Evolutionary conservation across 257 asterid genomes (phyloP), one percentile per base, ranked within the genome.

Genomic region (Fraxinus americana): DNA sequence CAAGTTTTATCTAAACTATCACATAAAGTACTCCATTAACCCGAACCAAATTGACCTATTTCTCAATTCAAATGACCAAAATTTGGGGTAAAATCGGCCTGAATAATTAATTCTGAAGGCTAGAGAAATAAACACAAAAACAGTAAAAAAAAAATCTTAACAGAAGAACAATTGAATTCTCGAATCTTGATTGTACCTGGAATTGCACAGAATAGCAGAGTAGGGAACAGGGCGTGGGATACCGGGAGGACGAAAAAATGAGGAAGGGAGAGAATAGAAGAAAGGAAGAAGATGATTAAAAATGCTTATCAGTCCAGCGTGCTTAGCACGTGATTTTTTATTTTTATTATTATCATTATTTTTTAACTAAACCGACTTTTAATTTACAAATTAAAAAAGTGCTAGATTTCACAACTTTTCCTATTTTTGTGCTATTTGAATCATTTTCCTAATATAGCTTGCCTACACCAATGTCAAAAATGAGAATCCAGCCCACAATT

Each of bases 271-370:
- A 7, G 7, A 34, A 12, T 0, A 7, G 11, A 57, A 16, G 0
- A 2, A 1, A 4, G 76, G 70, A 17, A 19, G 43, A 57, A 14
- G 76, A n/a, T 1, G 66, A 59, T 2, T 43, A 29, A 19, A 19
- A 14, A 38, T 54, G 68, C 66, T 11, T 54, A 67, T 65, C 38
- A 10, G 59, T 8, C 11, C 7, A 5, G 73, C 45, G 45, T 68
- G 85, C 75, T n/a, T 54, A 61, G 73, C 85, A 72, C 82, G 85
- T 82, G 82, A 2, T 1, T 71, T 41, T 16, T 54, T 38, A 1
- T 39, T 45, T 12, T 13, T 13, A 0, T 45, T 30, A 30, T 30
- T 30, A 30, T 34, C 4, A 34, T 34, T 29, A 29, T 45, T 45
- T 16, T 48, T 48, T 48, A 48, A 48, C 19, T 48, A 48, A 48